These are phyloP conservation scores for Annulohypoxylon bovei DNA, from an alignment of 495 filamentous ascomycete species.

Conservation along the genomic window DNA sequence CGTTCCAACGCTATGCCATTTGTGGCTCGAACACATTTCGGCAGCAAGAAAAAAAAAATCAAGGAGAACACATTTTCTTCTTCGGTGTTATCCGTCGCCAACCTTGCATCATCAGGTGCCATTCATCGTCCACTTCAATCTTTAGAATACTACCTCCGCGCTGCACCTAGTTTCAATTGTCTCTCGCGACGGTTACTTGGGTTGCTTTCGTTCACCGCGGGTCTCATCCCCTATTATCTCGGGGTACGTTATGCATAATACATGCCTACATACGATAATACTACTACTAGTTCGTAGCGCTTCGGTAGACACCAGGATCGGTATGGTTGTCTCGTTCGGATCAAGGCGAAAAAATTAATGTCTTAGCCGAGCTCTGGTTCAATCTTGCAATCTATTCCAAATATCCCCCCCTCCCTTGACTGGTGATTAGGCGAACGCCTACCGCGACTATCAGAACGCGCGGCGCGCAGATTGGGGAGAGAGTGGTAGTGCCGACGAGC, in stretches of 20 bases:
- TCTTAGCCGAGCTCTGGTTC: conserved; percentile 3
- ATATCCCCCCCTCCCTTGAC: neutral
- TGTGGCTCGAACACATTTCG: conserved; percentile 11
- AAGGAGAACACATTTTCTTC: conserved; percentile 18
- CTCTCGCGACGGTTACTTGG: conserved; percentile 1
- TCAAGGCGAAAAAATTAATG: neutral
- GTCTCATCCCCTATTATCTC: neutral
- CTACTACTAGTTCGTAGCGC: conserved; percentile 1
- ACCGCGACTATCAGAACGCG: neutral
- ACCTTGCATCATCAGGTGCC: neutral
- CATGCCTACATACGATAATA: too few species aligned
- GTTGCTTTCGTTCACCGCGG: neutral
- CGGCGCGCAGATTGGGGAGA: neutral
- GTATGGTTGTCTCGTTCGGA: neutral
- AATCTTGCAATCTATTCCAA: conserved; percentile 2
- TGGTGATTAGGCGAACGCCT: neutral
- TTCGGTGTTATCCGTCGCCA: conserved; percentile 1
- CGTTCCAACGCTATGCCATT: conserved; percentile 34
- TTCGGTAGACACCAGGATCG: conserved; percentile 2
- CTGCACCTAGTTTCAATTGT: neutral
- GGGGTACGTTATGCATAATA: neutral
- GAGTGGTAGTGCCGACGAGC: neutral
- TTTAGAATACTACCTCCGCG: neutral
- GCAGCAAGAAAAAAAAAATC: conserved; percentile 11
- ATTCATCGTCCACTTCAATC: neutral